Evolutionary conservation across 2,329 filamentous ascomycete species (phyloP).

Genomic region (Talaromyces sp.): DNA sequence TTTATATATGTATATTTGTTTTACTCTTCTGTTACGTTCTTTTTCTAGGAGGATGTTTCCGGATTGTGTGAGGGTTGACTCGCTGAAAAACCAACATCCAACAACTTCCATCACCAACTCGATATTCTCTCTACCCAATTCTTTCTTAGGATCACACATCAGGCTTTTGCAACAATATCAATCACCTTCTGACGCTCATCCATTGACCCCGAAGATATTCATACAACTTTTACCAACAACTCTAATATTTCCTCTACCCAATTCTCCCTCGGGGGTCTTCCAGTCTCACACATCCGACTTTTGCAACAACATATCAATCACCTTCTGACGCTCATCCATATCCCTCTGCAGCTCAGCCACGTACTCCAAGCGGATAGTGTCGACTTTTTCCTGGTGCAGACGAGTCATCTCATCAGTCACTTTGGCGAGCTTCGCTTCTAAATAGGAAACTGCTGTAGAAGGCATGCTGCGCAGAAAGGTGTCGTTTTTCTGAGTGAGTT

Average conservation of each 20-base stretch:
- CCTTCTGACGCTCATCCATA: conserved; percentile 14
- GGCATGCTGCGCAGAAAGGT: not conserved
- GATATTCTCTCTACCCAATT: too few species aligned
- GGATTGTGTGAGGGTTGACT: too few species aligned
- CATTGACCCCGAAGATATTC: not conserved
- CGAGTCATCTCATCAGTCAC: not conserved
- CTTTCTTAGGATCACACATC: too few species aligned
- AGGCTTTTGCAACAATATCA: too few species aligned
- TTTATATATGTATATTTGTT: too few species aligned
- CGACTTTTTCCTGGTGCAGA: conserved; percentile 15
- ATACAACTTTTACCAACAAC: not conserved
- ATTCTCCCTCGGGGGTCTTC: not conserved
- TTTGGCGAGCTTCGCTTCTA: conserved; percentile 6
- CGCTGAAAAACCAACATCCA: too few species aligned
- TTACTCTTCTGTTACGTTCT: too few species aligned
- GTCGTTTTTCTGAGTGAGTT: conserved; percentile 2
- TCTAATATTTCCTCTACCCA: not conserved
- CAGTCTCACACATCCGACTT: not conserved
- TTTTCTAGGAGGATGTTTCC: too few species aligned
- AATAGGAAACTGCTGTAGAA: not conserved
- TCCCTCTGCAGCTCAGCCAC: conserved; percentile 14
- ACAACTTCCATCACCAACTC: too few species aligned
- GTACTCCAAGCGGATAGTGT: conserved; percentile 13
- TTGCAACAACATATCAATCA: conserved; percentile 17
- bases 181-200: too few species aligned